Evolutionary conservation across 2,329 filamentous ascomycete genomes (phyloP).

Genomic region (Acrodontium crateriforme): DNA sequence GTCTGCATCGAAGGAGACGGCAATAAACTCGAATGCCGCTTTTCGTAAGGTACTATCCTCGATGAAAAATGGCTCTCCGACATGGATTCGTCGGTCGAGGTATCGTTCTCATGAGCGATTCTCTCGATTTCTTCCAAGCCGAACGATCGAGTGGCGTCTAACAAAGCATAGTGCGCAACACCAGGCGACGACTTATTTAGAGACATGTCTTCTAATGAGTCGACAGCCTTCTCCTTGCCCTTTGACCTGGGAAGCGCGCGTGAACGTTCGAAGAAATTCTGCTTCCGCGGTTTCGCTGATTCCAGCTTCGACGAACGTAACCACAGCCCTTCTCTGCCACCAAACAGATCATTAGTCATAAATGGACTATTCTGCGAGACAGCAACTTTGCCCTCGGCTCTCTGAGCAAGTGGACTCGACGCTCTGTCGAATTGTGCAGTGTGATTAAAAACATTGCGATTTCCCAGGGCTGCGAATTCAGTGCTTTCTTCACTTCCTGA

Average conservation of each 20-base stretch:
- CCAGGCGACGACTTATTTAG: slow-evolving; percentile 3
- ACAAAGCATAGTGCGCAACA: slow-evolving; percentile 42
- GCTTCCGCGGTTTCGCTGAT: slow-evolving; percentile 25
- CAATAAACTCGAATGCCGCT: slow-evolving; percentile 13
- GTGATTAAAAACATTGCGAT: too few relatives aligned
- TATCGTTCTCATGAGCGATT: slow-evolving; percentile 29
- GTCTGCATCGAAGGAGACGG: slow-evolving; percentile 19
- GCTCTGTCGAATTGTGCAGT: too few relatives aligned
- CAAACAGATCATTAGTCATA: slow-evolving; percentile 6
- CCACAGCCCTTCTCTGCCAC: slow-evolving; percentile 26
- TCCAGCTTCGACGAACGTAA: slow-evolving; percentile 9
- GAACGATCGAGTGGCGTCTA: slow-evolving; percentile 34
- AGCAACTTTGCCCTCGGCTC: too few relatives aligned
- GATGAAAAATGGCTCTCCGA: slow-evolving; percentile 4
- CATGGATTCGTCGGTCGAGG: slow-evolving; percentile 10
- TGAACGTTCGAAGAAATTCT: slow-evolving; percentile 46
- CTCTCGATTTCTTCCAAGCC: slow-evolving; percentile 33
- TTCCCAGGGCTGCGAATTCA: too few relatives aligned
- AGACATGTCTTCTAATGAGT: slow-evolving; percentile 6
- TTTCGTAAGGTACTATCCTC: slow-evolving; percentile 14
- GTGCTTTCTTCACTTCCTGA: too few relatives aligned
- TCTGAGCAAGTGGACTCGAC: too few relatives aligned
- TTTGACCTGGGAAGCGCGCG: slow-evolving; percentile 27
- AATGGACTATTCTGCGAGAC: too few relatives aligned
- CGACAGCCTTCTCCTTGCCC: slow-evolving; percentile 12